Evolutionary conservation across 352 stramenopile genomes (phyloP).

Genomic region (Pythium dissotocum): DNA sequence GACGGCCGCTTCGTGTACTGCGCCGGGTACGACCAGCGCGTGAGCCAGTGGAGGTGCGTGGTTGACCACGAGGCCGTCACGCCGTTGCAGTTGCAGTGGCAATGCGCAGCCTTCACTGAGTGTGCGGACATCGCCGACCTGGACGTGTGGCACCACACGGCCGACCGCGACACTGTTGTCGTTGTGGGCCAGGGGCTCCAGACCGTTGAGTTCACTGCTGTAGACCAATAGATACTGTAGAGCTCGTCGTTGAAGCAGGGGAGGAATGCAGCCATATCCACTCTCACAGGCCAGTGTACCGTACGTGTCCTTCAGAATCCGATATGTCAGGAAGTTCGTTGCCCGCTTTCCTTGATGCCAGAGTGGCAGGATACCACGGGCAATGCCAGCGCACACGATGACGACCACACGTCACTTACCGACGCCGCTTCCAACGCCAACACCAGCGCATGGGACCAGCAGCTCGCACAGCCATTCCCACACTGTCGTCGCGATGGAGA

Average conservation of each 20-base stretch:
- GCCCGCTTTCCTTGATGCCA: not conserved
- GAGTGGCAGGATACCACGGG: not conserved
- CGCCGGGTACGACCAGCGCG: slow-evolving; percentile 84
- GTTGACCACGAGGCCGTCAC: not conserved
- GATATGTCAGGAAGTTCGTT: not conserved
- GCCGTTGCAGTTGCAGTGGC: slow-evolving; percentile 42
- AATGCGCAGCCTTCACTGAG: slow-evolving; percentile 65
- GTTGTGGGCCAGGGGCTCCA: slow-evolving; percentile 84
- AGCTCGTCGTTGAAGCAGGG: not conserved
- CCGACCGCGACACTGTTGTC: slow-evolving; percentile 34
- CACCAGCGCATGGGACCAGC: not conserved
- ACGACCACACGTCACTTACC: not conserved
- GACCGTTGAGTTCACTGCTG: slow-evolving; percentile 42
- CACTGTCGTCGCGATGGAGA: slow-evolving; percentile 18
- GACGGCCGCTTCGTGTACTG: slow-evolving; percentile 49
- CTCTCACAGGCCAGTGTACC: slow-evolving; percentile 7
- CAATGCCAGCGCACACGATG: not conserved
- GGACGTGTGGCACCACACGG: slow-evolving; percentile 31
- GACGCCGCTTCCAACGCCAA: not conserved
- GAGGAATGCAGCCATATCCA: slow-evolving; percentile 6
- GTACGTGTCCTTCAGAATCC: slow-evolving; percentile 3
- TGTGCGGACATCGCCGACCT: slow-evolving; percentile 82
- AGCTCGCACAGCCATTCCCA: not conserved
- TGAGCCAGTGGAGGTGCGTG: slow-evolving; percentile 65
- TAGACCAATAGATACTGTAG: not conserved